Percentiles rank a stretch among this genome's conserved stretches.
Conservation (phyloP, 1,284 basidiomycete genomes). For the Somion occarium region DNA sequence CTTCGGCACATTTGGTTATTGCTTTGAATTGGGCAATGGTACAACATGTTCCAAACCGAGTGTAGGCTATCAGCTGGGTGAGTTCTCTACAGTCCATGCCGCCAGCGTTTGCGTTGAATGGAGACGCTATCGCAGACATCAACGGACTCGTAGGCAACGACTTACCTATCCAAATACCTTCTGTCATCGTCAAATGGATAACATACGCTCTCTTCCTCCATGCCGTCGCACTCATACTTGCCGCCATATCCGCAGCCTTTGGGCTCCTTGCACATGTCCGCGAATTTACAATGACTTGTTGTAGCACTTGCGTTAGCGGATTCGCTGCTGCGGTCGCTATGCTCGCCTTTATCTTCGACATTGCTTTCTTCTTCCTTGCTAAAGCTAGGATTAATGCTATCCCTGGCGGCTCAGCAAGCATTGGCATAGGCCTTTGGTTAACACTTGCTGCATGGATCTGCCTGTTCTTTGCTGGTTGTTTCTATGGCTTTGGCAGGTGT, state of each 20-base stretch:
- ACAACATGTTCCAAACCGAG: slow-evolving; percentile 73
- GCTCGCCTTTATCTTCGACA: slow-evolving; percentile 82
- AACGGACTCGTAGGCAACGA: slow-evolving; percentile 72
- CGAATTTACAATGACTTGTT: slow-evolving; percentile 81
- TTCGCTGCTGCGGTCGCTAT: slow-evolving; percentile 72
- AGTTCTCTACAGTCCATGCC: slow-evolving; percentile 24
- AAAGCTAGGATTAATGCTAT: slow-evolving; percentile 73
- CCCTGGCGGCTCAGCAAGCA: slow-evolving; percentile 60
- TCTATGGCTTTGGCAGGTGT: slow-evolving; percentile 77
- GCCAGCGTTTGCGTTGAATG: slow-evolving; percentile 11
- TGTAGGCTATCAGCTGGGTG: slow-evolving; percentile 82
- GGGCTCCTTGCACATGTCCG: slow-evolving; percentile 82
- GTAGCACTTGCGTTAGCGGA: slow-evolving; percentile 77
- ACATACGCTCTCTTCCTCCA: slow-evolving; percentile 89
- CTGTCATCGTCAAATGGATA: slow-evolving; percentile 81
- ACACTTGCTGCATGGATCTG: slow-evolving; percentile 81
- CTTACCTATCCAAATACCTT: slow-evolving; percentile 63
- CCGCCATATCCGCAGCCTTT: slow-evolving; percentile 70
- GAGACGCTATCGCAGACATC: slow-evolving; percentile 57
- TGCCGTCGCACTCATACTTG: slow-evolving; percentile 71
- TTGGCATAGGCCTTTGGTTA: slow-evolving; percentile 82
- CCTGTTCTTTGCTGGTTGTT: slow-evolving; percentile 82
- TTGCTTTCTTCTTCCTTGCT: slow-evolving; percentile 82
- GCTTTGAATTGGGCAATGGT: slow-evolving; percentile 47
- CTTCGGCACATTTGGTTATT: slow-evolving; percentile 86